Conservation (phyloP, 2,329 filamentous ascomycete species). For the Pseudopithomyces maydicus region DNA sequence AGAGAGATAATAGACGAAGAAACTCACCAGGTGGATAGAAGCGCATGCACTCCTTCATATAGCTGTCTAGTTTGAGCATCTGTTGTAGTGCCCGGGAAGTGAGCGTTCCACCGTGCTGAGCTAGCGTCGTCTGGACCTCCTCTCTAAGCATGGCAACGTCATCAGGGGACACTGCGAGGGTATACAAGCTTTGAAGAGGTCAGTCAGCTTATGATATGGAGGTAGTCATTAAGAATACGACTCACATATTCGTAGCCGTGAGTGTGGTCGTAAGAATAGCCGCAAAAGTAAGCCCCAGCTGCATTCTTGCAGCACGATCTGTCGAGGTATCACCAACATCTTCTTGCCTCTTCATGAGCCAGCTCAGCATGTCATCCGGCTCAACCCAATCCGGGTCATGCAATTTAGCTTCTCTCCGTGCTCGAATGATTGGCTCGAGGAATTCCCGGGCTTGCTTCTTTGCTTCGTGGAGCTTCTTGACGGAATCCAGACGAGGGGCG, state of each 20-base stretch:
- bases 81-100: constrained; percentile 36
- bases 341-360: constrained; percentile 35
- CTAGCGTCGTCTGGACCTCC: constrained; percentile 46
- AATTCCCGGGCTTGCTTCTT: constrained; percentile 18
- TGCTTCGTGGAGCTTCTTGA: constrained; percentile 24
- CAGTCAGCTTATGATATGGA: too few species aligned
- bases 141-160: constrained; percentile 51
- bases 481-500: constrained; percentile 29
- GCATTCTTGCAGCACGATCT: constrained; percentile 15
- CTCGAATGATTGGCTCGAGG: constrained; percentile 32
- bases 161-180: constrained; percentile 39
- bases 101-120: constrained; percentile 39
- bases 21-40: constrained; percentile 21
- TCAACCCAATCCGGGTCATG: constrained; percentile 36
- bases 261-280: constrained; percentile 39
- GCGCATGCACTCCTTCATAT: constrained; percentile 42
- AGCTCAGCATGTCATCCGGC: constrained; percentile 46
- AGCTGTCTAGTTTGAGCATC: constrained; percentile 44
- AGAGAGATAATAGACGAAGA: background rate
- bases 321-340: constrained; percentile 15
- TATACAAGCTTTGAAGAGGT: constrained; percentile 30
- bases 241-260: constrained; percentile 28
- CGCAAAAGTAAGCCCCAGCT: constrained; percentile 35
- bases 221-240: too few species aligned
- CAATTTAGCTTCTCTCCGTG: constrained; percentile 26